Evolutionary conservation across 2,329 filamentous ascomycete genomes (phyloP).

Genomic region (Sphaerulina populicola): DNA sequence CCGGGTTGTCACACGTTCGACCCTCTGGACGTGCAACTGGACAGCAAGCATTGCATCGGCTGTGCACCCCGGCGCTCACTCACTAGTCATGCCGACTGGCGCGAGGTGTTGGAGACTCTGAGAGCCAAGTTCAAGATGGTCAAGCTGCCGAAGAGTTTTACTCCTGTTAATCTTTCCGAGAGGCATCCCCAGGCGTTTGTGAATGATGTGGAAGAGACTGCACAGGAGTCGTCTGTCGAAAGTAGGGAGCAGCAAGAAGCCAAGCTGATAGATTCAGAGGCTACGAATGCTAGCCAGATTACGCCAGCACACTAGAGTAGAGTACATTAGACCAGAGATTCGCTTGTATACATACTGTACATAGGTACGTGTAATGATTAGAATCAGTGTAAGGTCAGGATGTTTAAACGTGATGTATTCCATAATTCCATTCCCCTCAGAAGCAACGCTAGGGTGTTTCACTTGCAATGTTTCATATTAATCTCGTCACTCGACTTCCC

Average conservation of each 20-base stretch:
- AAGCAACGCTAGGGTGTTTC: too few relatives aligned
- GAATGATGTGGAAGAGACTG: constrained; percentile 10
- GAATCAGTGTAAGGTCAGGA: too few relatives aligned
- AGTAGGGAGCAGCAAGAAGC: not conserved
- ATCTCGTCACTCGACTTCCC: not conserved
- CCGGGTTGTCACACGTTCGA: constrained; percentile 96
- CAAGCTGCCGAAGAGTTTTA: constrained; percentile 45
- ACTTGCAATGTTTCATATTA: not conserved
- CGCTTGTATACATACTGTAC: not conserved
- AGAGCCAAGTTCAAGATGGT: constrained; percentile 85
- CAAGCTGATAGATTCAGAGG: constrained; percentile 38
- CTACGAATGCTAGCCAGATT: constrained; percentile 20
- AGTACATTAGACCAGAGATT: not conserved
- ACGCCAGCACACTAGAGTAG: constrained; percentile 23
- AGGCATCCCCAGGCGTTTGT: constrained; percentile 41
- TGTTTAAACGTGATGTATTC: too few relatives aligned
- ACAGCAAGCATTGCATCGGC: constrained; percentile 92
- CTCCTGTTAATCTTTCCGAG: constrained; percentile 45
- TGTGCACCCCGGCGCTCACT: constrained; percentile 83
- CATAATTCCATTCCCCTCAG: too few relatives aligned
- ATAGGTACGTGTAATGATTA: not conserved
- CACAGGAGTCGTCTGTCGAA: too few relatives aligned
- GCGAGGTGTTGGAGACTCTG: constrained; percentile 90
- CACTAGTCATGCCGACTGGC: constrained; percentile 90
- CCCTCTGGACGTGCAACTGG: constrained; percentile 89